These are phyloP conservation scores for Xylaria venustula DNA, from an alignment of 495 filamentous ascomycete genomes.

Conservation along the genomic window DNA sequence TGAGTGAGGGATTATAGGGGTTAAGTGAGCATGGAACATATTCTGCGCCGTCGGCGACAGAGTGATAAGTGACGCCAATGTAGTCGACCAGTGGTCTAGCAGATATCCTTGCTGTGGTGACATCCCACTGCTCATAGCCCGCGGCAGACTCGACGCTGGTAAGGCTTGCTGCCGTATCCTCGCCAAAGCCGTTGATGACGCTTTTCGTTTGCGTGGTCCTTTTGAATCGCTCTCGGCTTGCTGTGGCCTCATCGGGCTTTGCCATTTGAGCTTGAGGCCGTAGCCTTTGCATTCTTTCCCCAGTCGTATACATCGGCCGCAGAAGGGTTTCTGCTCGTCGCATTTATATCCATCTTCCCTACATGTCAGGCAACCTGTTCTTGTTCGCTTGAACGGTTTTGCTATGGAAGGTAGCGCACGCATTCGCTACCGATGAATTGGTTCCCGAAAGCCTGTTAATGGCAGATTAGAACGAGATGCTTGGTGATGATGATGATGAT, in stretches of 20 bases:
- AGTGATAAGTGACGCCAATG: slow-evolving; percentile 24
- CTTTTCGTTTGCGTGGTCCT: neutral
- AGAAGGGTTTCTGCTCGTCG: slow-evolving; percentile 30
- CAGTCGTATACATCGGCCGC: slow-evolving; percentile 26
- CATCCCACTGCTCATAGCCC: slow-evolving; percentile 6
- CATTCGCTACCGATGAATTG: neutral
- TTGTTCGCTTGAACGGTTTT: slow-evolving; percentile 28
- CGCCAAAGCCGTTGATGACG: neutral
- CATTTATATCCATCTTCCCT: slow-evolving; percentile 34
- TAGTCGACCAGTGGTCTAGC: slow-evolving; percentile 32
- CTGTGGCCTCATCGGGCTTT: slow-evolving; percentile 13
- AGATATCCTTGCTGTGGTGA: slow-evolving; percentile 14
- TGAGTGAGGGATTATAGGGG: slow-evolving; percentile 27
- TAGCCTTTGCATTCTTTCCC: slow-evolving; percentile 28
- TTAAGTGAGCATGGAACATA: slow-evolving; percentile 28
- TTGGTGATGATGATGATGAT: too few species aligned
- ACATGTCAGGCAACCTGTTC: slow-evolving; percentile 32
- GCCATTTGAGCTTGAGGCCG: slow-evolving; percentile 28
- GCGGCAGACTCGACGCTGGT: neutral
- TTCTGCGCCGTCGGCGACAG: slow-evolving; percentile 22
- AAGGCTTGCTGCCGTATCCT: neutral
- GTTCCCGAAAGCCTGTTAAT: too few species aligned
- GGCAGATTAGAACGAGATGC: neutral
- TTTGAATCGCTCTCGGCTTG: neutral
- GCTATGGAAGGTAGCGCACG: neutral